These are phyloP conservation scores for Cryphonectria parasitica DNA, from an alignment of 2,329 filamentous ascomycete genomes.

Conservation along the genomic window DNA sequence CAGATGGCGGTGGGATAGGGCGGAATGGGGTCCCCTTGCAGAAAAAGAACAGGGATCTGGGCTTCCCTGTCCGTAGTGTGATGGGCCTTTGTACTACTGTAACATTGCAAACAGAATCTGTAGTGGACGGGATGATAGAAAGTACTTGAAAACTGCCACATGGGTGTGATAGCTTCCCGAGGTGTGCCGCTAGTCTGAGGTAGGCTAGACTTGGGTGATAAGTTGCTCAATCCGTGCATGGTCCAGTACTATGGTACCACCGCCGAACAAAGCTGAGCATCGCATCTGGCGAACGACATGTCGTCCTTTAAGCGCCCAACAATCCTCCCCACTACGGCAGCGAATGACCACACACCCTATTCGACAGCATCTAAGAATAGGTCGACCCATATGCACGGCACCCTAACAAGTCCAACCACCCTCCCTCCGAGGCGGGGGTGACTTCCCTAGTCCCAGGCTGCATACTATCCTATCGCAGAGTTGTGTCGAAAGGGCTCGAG, in stretches of 20 bases:
- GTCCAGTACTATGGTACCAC: background rate
- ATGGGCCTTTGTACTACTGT: accelerated
- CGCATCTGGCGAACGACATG: constrained; percentile 13
- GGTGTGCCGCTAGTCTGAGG: constrained; percentile 6
- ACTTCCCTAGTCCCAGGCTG: background rate
- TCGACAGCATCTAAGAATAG: constrained; percentile 18
- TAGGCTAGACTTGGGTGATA: background rate
- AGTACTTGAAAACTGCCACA: background rate
- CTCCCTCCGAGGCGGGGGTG: background rate
- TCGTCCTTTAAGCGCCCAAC: constrained; percentile 18
- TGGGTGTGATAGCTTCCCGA: background rate
- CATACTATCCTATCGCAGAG: background rate
- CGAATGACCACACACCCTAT: constrained; percentile 8
- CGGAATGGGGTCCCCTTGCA: background rate
- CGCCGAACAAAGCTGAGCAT: background rate
- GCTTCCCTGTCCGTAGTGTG: background rate
- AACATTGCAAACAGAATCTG: too few relatives aligned
- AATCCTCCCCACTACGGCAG: constrained; percentile 15
- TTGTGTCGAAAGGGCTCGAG: background rate
- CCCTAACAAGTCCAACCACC: constrained; percentile 14
- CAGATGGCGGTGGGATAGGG: background rate
- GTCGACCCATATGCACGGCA: constrained; percentile 10
- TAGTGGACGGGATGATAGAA: too few relatives aligned
- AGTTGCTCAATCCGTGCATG: background rate
- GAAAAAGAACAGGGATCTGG: background rate